phyloP scores from a whole-genome alignment of 1,284 basidiomycete genomes.

The Hemileccinum hortonii region DNA sequence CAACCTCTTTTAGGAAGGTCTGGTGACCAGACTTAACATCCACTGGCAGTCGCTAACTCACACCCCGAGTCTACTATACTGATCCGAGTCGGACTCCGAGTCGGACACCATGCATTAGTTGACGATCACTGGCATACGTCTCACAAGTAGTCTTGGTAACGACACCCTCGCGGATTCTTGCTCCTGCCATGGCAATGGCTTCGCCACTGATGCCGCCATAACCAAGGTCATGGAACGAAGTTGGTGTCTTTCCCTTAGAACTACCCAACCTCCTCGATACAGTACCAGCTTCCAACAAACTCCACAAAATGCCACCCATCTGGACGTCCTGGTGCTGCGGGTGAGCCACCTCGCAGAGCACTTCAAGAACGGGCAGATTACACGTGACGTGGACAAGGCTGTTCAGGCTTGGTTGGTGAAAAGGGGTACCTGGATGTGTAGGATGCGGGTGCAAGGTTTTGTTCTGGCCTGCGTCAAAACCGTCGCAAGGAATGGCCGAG shows the following conservation, averaged over 20 bases:
- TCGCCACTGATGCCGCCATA: conserved; percentile 51
- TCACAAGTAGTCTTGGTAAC: conserved; percentile 55
- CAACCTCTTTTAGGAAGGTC: too few relatives aligned
- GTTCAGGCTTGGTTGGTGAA: conserved; percentile 73
- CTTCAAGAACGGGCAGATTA: conserved; percentile 66
- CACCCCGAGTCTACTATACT: not conserved
- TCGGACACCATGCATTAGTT: conserved; percentile 26
- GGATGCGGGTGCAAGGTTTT: conserved; percentile 81
- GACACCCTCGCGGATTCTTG: conserved; percentile 74
- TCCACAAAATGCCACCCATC: conserved; percentile 69
- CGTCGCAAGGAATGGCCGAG: too few relatives aligned
- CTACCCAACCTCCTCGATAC: conserved; percentile 88
- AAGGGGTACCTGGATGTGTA: conserved; percentile 86
- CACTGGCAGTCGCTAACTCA: not conserved
- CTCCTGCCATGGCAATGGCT: conserved; percentile 64
- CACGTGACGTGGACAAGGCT: conserved; percentile 63
- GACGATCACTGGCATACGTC: conserved; percentile 34
- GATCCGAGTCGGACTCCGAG: too few relatives aligned
- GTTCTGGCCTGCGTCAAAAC: conserved; percentile 77
- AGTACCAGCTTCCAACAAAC: conserved; percentile 83
- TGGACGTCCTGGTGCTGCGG: conserved; percentile 82
- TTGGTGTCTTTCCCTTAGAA: conserved; percentile 80
- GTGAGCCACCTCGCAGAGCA: conserved; percentile 73
- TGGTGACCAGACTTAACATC: too few relatives aligned
- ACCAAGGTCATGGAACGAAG: conserved; percentile 27